Evolutionary conservation across 2,329 filamentous ascomycete genomes (phyloP), one percentile per base, ranked within the genome.

Genomic region (Grosmannia serpens): DNA sequence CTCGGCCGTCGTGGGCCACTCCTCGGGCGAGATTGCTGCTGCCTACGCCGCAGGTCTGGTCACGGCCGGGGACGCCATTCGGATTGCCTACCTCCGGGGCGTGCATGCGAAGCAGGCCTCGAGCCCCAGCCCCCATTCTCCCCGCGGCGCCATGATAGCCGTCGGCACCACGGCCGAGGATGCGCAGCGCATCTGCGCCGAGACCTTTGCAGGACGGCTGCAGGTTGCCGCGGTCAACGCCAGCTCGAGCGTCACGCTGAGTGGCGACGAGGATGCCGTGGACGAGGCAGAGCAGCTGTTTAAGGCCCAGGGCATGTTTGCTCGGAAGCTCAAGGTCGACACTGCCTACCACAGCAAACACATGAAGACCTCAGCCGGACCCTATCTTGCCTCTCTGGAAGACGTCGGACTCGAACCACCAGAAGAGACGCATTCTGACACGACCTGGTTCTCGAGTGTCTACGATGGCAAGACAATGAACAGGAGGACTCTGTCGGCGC

Each of bases 341-440:
- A 70, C 60, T 17, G 75, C 75, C 0, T 77, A 76, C 57, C 71
- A 74, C 59, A 73, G 71, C 0, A 67, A 69, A 24, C 71, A 75
- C 55, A 76, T 76, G 71, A 26, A 44, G 1, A 22, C 46, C 10
- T 35, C 56, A 35, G 17, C 59, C 60, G 46, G 60, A 1, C 41
- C 20, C n/a, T 61, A 59, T 41, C 47, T 63, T 27, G 26, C 33
- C n/a, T 44, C 58, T 62, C 11, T 33, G 33, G 11, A 24, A n/a
- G 17, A 26, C 26, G 7, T 9, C 38, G 47, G 15, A 15, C 9
- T 38, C 2, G 31, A 27, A 33, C 5, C 31, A 10, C 6, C 31
- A 33, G 31, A 33, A 33, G 10, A 15, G 13, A 17, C 15, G 2
- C 38, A 6, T 11, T 5, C 38, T 7, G 35, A 26, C 56, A 4